Percentiles rank a stretch among this genome's conserved stretches.
Evolutionary conservation across 2,329 filamentous ascomycete genomes (phyloP).

Genomic region (Ophioceras dolichostomum): DNA sequence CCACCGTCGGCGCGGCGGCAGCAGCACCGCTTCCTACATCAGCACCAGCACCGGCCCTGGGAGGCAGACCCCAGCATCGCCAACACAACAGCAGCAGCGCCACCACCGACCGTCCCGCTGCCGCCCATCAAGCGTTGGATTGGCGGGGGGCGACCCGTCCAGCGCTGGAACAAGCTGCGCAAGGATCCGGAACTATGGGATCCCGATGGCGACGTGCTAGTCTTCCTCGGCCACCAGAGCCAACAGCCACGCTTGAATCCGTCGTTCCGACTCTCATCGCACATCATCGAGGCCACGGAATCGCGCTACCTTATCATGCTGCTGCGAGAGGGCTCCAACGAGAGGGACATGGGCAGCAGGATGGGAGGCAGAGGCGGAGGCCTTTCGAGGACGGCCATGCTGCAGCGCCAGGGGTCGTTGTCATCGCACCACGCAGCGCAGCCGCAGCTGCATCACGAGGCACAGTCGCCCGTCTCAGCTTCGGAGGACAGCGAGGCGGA

Average conservation of each 20-base stretch:
- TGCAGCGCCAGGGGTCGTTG: constrained; percentile 12
- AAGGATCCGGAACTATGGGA: constrained; percentile 52
- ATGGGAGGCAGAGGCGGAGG: too few species aligned
- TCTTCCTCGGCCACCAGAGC: constrained; percentile 38
- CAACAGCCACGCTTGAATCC: constrained; percentile 32
- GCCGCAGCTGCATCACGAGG: constrained; percentile 5
- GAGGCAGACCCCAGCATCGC: constrained; percentile 22
- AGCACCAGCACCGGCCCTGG: constrained; percentile 6
- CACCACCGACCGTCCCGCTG: constrained; percentile 18
- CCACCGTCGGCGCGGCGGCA: too few species aligned
- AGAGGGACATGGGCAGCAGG: constrained; percentile 28
- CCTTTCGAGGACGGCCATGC: constrained; percentile 30
- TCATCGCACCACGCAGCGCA: constrained; percentile 12
- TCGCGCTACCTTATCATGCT: constrained; percentile 40
- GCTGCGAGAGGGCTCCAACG: constrained; percentile 38
- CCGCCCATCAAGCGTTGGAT: constrained; percentile 40
- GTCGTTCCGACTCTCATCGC: constrained; percentile 45
- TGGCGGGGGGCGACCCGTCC: constrained; percentile 32
- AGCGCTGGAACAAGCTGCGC: constrained; percentile 43
- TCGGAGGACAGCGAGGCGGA: constrained; percentile 35
- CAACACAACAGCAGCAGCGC: too few species aligned
- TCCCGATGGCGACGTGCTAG: constrained; percentile 45
- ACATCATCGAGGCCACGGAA: constrained; percentile 44
- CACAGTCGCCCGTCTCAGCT: constrained; percentile 17
- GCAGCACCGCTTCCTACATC: too few species aligned